phyloP scores from a whole-genome alignment of 306 rosid species.

The Lotus japonicus region DNA sequence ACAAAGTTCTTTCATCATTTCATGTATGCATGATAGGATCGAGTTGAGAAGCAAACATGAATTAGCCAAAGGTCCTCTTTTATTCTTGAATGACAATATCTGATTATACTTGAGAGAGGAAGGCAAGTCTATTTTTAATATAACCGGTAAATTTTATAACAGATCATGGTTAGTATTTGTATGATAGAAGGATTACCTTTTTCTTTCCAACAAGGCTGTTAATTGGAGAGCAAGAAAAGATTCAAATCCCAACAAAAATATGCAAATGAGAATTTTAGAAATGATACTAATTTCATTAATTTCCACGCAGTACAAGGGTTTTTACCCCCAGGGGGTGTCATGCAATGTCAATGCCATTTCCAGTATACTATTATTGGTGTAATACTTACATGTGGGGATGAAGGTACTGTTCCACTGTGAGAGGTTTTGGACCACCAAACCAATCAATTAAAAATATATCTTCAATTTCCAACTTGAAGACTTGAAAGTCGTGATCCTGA shows the following conservation, averaged over 20 bases:
- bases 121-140: no score
- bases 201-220: no score
- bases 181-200: no score
- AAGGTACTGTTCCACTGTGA: slow-evolving; percentile 61
- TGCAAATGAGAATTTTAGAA: not conserved
- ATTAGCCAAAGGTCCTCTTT: no score
- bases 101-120: no score
- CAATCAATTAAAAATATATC: slow-evolving; percentile 69
- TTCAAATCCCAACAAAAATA: not conserved
- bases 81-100: no score
- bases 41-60: no score
- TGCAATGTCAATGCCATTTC: not conserved
- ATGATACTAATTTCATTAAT: not conserved
- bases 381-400: slow-evolving; percentile 23
- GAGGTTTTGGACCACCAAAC: slow-evolving; percentile 91
- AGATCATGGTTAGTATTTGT: no score
- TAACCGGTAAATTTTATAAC: no score
- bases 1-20: no score
- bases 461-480: slow-evolving; percentile 71
- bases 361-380: not conserved
- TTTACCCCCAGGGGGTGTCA: not conserved
- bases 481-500: slow-evolving; percentile 51
- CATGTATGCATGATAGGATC: no score
- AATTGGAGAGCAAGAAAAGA: not conserved
- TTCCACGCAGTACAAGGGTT: not conserved